These are phyloP conservation scores for Dothistroma septosporum DNA, from an alignment of 2,329 filamentous ascomycete species.

Conservation along the genomic window DNA sequence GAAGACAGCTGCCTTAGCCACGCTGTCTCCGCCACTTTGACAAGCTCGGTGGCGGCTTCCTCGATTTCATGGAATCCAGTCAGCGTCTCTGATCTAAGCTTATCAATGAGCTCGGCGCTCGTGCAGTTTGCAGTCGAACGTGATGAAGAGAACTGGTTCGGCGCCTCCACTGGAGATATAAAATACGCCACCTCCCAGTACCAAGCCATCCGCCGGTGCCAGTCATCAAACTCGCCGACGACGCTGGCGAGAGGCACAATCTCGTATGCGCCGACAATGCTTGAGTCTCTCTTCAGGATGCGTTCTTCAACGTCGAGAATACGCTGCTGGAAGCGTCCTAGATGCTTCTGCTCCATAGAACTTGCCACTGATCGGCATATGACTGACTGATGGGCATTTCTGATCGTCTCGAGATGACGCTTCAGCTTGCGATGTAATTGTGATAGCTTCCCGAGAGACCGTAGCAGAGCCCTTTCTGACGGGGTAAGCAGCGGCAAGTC, in stretches of 20 bases:
- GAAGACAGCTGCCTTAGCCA: conserved; percentile 89
- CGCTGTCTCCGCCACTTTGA: conserved; percentile 75
- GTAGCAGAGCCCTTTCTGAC: conserved; percentile 76
- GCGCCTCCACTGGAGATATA: conserved; percentile 49
- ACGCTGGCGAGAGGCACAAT: conserved; percentile 88
- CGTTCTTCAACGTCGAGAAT: conserved; percentile 78
- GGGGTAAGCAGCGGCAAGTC: conserved; percentile 59
- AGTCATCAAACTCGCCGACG: conserved; percentile 78
- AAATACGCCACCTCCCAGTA: conserved; percentile 69
- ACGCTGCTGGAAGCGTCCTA: conserved; percentile 75
- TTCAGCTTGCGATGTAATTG: conserved; percentile 71
- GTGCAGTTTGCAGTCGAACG: conserved; percentile 22
- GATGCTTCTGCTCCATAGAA: conserved; percentile 68
- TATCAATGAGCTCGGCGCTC: conserved; percentile 67
- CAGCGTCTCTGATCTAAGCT: conserved; percentile 68
- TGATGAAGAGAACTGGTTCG: background rate
- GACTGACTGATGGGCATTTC: conserved; percentile 67
- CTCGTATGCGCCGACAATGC: conserved; percentile 82
- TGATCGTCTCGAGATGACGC: conserved; percentile 61
- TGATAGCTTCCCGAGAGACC: conserved; percentile 71
- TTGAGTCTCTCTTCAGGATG: conserved; percentile 71
- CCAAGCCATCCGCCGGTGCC: conserved; percentile 83
- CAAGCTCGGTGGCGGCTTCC: conserved; percentile 66
- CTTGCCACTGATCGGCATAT: conserved; percentile 85
- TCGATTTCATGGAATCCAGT: conserved; percentile 89